A percentile compares a stretch with the other conserved stretches of the same genome.
phyloP scores from a whole-genome alignment of 23 red algal genomes.

The Gracilaria domingensis region DNA sequence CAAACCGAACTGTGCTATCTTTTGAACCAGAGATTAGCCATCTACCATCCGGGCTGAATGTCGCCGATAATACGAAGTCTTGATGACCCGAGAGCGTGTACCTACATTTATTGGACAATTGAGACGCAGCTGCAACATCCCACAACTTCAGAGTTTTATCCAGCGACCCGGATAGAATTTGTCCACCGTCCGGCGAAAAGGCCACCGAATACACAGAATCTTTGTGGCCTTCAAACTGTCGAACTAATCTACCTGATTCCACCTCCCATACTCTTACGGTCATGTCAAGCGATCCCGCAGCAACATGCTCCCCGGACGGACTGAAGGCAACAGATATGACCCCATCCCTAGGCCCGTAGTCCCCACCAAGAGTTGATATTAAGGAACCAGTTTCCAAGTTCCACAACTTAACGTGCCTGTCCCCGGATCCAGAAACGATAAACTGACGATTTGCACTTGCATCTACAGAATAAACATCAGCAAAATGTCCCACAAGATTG shows the following conservation, averaged over 20 bases:
- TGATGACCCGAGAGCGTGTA: constrained; percentile 82
- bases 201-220: constrained; percentile 98
- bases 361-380: constrained; percentile 74
- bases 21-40: constrained; percentile 91
- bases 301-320: constrained; percentile 81
- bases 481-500: constrained; percentile 74
- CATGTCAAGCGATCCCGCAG: constrained; percentile 92
- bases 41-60: constrained; percentile 83
- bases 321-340: constrained; percentile 91
- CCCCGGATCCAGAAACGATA: constrained; percentile 86
- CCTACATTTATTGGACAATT: constrained; percentile 58
- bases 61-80: constrained; percentile 92
- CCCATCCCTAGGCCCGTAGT: constrained; percentile 77
- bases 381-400: constrained; percentile 80
- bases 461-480: constrained; percentile 95
- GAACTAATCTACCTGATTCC: constrained; percentile 68
- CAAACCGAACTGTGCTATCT: constrained; percentile 94
- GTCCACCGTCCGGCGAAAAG: constrained; percentile 88
- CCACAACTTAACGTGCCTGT: constrained; percentile 90
- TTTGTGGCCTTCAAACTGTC: constrained; percentile 83
- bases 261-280: constrained; percentile 94
- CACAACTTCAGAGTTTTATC: constrained; percentile 96
- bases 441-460: constrained; percentile 79
- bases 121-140: constrained; percentile 70
- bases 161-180: constrained; percentile 86